Percentiles rank a stretch among this genome's conserved stretches.
Conservation (phyloP, 108 stramenopile genomes). For the Chaetoceros muelleri region DNA sequence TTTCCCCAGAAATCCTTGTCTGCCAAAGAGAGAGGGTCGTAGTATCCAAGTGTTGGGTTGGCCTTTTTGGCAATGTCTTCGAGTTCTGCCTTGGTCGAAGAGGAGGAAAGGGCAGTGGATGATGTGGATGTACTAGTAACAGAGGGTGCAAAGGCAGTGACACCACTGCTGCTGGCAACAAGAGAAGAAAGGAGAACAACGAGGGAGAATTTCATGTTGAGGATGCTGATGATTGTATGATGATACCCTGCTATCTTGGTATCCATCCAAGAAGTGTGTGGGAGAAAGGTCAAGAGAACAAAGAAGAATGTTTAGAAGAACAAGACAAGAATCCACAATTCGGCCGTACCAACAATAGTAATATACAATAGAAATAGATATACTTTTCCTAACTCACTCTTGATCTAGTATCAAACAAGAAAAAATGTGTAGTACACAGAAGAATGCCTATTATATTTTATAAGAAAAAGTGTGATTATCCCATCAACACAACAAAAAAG, state of each 20-base stretch:
- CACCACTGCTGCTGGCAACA: conserved; percentile 14
- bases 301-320: too few relatives aligned
- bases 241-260: not conserved
- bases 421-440: too few relatives aligned
- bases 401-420: too few relatives aligned
- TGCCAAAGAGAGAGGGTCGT: conserved; percentile 52
- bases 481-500: too few relatives aligned
- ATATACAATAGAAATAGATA: too few relatives aligned
- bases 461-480: too few relatives aligned
- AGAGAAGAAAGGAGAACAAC: conserved; percentile 25
- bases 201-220: not conserved
- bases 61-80: conserved; percentile 47
- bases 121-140: conserved; percentile 9
- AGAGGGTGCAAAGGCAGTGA: conserved; percentile 43
- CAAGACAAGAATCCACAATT: too few relatives aligned
- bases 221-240: not conserved
- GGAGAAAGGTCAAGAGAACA: too few relatives aligned
- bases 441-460: too few relatives aligned
- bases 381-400: too few relatives aligned
- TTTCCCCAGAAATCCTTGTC: conserved; percentile 48
- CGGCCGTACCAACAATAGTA: too few relatives aligned
- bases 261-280: not conserved
- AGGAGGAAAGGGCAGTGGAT: conserved; percentile 25
- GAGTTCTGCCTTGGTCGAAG: conserved; percentile 57
- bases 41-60: conserved; percentile 50